Percentiles rank a stretch among this genome's conserved stretches.
These are phyloP conservation scores for Kurtzmaniella quercitrusa DNA, from an alignment of 1,139 yeast genomes.

Conservation along the genomic window DNA sequence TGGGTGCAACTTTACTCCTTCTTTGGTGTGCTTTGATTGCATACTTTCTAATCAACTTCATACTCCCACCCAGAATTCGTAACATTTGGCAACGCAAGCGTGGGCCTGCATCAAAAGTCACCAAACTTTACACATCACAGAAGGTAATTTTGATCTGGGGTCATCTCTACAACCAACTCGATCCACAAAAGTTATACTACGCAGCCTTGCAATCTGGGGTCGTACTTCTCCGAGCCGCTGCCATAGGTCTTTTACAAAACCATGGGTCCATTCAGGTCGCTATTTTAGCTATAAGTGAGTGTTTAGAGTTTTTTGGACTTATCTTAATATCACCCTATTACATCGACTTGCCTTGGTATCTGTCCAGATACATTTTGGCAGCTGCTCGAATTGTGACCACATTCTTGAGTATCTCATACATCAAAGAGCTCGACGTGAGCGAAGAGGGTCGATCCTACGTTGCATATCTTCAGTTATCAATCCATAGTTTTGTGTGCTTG, in stretches of 20 bases:
- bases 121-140: constrained; percentile 44
- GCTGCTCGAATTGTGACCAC: constrained; percentile 35
- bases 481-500: constrained; percentile 36
- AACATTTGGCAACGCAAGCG: constrained; percentile 8
- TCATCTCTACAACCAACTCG: constrained; percentile 38
- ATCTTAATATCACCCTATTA: constrained; percentile 38
- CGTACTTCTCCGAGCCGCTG: constrained; percentile 29
- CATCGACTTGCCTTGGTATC: constrained; percentile 33
- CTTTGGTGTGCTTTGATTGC: constrained; percentile 28
- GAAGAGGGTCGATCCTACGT: constrained; percentile 37
- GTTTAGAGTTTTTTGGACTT: constrained; percentile 26
- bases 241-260: constrained; percentile 42
- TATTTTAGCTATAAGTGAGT: constrained; percentile 34
- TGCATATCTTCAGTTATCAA: constrained; percentile 36
- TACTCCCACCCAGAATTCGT: constrained; percentile 17
- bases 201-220: constrained; percentile 31
- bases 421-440: constrained; percentile 24
- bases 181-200: constrained; percentile 39
- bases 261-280: constrained; percentile 44
- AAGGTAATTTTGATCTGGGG: constrained; percentile 47
- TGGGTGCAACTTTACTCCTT: constrained; percentile 31
- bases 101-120: constrained; percentile 19
- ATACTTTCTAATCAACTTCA: constrained; percentile 31
- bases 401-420: constrained; percentile 39
- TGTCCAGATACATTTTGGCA: constrained; percentile 35